phyloP scores from a whole-genome alignment of 1,284 basidiomycete species.

The Polyporus tsugae region DNA sequence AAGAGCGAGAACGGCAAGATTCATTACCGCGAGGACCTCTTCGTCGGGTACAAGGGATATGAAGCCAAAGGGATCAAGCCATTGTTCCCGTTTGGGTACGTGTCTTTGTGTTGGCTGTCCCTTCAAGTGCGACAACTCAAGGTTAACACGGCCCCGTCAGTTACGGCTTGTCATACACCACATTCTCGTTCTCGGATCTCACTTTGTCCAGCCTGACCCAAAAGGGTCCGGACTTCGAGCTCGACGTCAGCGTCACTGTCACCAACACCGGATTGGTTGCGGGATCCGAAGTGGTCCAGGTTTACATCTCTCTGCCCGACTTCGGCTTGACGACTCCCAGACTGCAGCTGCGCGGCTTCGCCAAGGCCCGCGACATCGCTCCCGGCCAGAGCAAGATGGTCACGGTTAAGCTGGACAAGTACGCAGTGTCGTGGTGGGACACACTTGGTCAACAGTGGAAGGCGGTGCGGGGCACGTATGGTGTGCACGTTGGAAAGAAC shows the following conservation, averaged over 20 bases:
- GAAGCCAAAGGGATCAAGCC: constrained; percentile 64
- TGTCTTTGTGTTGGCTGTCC: background rate
- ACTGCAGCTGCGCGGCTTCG: constrained; percentile 67
- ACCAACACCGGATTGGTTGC: constrained; percentile 62
- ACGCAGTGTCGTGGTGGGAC: constrained; percentile 68
- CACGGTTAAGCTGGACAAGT: constrained; percentile 32
- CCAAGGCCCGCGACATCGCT: constrained; percentile 48
- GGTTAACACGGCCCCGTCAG: constrained; percentile 37
- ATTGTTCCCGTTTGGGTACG: constrained; percentile 74
- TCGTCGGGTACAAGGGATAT: constrained; percentile 79
- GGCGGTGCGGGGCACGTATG: constrained; percentile 53
- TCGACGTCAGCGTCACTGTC: constrained; percentile 53
- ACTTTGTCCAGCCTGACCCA: constrained; percentile 38
- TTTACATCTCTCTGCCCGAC: constrained; percentile 69
- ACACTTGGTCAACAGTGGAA: constrained; percentile 51
- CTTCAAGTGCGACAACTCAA: background rate
- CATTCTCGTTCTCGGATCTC: constrained; percentile 64
- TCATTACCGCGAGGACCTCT: constrained; percentile 70
- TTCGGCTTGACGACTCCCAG: constrained; percentile 62
- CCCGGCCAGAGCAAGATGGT: constrained; percentile 11
- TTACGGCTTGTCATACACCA: constrained; percentile 78
- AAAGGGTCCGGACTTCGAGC: constrained; percentile 42
- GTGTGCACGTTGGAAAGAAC: constrained; percentile 56
- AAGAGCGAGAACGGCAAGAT: constrained; percentile 71
- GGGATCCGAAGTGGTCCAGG: constrained; percentile 74